A percentile compares a stretch with the other conserved stretches of the same genome.
These are phyloP conservation scores for Hammondia hammondi DNA, from an alignment of 169 alveolate species.

Conservation along the genomic window DNA sequence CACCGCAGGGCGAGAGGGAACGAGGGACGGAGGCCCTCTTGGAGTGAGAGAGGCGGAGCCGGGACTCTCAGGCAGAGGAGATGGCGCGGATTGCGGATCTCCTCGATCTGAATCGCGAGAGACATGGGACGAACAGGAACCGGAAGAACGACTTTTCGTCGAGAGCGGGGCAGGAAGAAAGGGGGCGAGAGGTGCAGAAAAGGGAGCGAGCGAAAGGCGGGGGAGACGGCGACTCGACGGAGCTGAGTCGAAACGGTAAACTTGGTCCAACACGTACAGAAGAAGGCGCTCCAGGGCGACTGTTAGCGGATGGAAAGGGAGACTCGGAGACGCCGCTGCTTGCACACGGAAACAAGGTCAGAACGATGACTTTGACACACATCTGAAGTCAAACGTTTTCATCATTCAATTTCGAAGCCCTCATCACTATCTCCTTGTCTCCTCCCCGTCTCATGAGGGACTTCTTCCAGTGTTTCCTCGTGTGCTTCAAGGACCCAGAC, in stretches of 20 bases:
- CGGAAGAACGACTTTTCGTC: background rate
- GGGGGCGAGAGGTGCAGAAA: background rate
- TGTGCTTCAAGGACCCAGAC: too few species aligned
- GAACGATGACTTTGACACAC: too few species aligned
- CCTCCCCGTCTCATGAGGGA: too few species aligned
- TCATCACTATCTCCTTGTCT: too few species aligned
- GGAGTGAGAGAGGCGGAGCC: too few species aligned
- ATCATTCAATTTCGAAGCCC: too few species aligned
- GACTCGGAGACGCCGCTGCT: slow-evolving; percentile 3
- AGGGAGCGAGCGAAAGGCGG: background rate
- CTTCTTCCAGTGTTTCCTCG: background rate
- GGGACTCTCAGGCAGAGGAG: too few species aligned
- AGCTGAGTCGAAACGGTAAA: background rate
- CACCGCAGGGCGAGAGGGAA: too few species aligned
- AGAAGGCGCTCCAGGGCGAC: slow-evolving; percentile 24
- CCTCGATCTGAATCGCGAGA: background rate
- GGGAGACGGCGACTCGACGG: background rate
- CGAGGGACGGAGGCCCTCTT: too few species aligned
- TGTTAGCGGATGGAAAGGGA: background rate
- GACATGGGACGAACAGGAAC: background rate
- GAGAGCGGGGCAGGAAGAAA: background rate
- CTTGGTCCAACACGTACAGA: background rate
- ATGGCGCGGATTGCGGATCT: too few species aligned
- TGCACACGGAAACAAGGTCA: too few species aligned
- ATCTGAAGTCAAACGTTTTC: too few species aligned